These are phyloP conservation scores for Cyberlindnera xylosilytica DNA, from an alignment of 805 yeast genomes.

Conservation along the genomic window DNA sequence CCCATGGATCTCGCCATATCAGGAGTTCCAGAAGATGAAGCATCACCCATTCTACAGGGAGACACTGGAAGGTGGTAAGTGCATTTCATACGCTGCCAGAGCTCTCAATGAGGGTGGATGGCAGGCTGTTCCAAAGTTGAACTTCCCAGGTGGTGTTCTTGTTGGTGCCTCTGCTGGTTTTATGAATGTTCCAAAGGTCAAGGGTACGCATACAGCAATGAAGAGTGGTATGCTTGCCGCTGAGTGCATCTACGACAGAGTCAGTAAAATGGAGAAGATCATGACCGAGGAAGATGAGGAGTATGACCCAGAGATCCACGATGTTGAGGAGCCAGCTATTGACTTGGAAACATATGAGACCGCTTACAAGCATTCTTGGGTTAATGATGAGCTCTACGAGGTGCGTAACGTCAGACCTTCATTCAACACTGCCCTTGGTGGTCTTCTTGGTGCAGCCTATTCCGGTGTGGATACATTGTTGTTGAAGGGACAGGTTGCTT, in stretches of 20 bases:
- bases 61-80: conserved; percentile 82
- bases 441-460: conserved; percentile 76
- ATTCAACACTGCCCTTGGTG: conserved; percentile 71
- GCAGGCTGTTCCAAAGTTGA: conserved; percentile 86
- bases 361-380: conserved; percentile 77
- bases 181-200: conserved; percentile 94
- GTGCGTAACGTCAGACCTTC: conserved; percentile 94
- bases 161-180: conserved; percentile 97
- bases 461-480: conserved; percentile 83
- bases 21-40: conserved; percentile 93
- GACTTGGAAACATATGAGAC: conserved; percentile 59
- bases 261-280: conserved; percentile 42
- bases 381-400: conserved; percentile 73
- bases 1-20: conserved; percentile 94
- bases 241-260: conserved; percentile 61
- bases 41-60: conserved; percentile 79
- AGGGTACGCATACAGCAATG: conserved; percentile 98
- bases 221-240: conserved; percentile 96
- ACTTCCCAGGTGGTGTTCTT: conserved; percentile 94
- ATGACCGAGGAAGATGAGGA: conserved; percentile 41
- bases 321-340: conserved; percentile 39
- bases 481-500: conserved; percentile 77
- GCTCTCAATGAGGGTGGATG: conserved; percentile 97
- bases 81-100: conserved; percentile 92
- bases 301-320: conserved; percentile 38